Evolutionary conservation across 768 basidiomycete species (phyloP).

Genomic region (Boletellus emodensis): DNA sequence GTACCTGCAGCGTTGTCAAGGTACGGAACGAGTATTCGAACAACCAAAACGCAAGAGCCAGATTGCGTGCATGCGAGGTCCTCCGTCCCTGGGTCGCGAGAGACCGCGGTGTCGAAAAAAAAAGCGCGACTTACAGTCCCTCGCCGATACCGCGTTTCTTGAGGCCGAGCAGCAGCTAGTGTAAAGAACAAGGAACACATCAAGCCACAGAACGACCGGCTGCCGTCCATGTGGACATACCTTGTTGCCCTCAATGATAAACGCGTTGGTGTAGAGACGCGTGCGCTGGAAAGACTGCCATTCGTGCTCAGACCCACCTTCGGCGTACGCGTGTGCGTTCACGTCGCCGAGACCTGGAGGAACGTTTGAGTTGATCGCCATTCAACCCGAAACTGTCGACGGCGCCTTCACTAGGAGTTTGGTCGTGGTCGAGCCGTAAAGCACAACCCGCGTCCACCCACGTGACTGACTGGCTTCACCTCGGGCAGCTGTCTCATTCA

Average conservation of each 20-base stretch:
- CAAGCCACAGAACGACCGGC: background rate
- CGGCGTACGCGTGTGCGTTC: slow-evolving; percentile 25
- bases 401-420: background rate
- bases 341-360: slow-evolving; percentile 43
- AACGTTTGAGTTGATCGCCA: slow-evolving; percentile 13
- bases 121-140: slow-evolving; percentile 42
- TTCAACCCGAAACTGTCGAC: background rate
- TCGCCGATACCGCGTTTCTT: slow-evolving; percentile 79
- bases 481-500: no score
- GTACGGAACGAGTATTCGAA: background rate
- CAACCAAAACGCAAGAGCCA: background rate
- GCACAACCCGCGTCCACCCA: no score
- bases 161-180: slow-evolving; percentile 68
- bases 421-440: no score
- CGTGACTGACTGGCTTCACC: no score
- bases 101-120: background rate
- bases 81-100: background rate
- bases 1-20: slow-evolving; percentile 45
- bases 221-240: slow-evolving; percentile 23
- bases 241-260: slow-evolving; percentile 52
- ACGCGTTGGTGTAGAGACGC: slow-evolving; percentile 67
- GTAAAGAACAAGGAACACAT: slow-evolving; percentile 33
- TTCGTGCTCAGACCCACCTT: slow-evolving; percentile 36
- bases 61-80: background rate
- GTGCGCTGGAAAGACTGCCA: slow-evolving; percentile 46